Evolutionary conservation across 441 rosid species (phyloP).

Genomic region (Mallotus japonicus): DNA sequence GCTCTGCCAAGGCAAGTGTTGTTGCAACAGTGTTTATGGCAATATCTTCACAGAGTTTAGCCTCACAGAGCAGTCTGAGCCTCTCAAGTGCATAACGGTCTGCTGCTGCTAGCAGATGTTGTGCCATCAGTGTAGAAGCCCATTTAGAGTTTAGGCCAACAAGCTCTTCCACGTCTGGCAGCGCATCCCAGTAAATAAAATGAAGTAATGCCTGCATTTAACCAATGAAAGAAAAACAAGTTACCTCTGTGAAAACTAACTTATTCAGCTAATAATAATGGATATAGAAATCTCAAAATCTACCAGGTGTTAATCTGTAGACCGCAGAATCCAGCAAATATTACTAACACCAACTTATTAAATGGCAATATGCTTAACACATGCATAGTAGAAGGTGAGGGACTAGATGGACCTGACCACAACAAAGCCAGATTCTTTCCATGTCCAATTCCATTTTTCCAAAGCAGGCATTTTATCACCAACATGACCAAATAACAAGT

Average conservation of each 20-base stretch:
- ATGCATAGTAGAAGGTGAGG: neutral
- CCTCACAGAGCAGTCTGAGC: constrained; percentile 76
- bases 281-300: neutral
- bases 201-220: constrained; percentile 69
- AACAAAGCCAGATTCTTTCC: constrained; percentile 17
- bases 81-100: constrained; percentile 88
- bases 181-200: constrained; percentile 81
- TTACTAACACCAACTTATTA: neutral
- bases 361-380: constrained; percentile 1
- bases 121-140: constrained; percentile 76
- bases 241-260: constrained; percentile 12
- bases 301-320: constrained; percentile 6
- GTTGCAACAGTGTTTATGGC: constrained; percentile 86
- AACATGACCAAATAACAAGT: constrained; percentile 1
- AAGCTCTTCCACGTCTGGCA: constrained; percentile 72
- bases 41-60: constrained; percentile 70
- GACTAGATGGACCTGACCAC: constrained; percentile 9
- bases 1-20: constrained; percentile 90
- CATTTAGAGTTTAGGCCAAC: constrained; percentile 62
- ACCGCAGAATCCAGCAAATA: neutral
- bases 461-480: constrained; percentile 21
- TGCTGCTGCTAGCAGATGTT: constrained; percentile 92
- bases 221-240: constrained; percentile 21
- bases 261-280: constrained; percentile 10
- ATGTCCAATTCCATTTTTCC: constrained; percentile 24